phyloP scores from a whole-genome alignment of 495 filamentous ascomycete species.

The Penicillium verhagenii region DNA sequence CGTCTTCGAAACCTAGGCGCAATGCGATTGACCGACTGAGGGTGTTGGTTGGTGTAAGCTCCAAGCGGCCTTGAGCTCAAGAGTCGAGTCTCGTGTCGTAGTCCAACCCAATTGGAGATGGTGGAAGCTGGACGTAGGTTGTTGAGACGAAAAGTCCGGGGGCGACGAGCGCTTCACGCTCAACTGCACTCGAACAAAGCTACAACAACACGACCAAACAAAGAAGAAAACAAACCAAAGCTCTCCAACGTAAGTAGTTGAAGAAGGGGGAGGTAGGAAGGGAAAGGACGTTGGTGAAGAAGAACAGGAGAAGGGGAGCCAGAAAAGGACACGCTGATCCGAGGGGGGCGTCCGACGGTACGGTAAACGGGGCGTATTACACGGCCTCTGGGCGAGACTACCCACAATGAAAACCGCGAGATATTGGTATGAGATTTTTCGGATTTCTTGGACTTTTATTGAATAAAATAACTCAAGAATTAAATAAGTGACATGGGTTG shows the following conservation, averaged over 20 bases:
- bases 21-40: neutral
- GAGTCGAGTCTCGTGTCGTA: neutral
- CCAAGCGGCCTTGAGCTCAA: neutral
- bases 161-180: conserved; percentile 14
- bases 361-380: conserved; percentile 8
- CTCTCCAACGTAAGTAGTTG: neutral
- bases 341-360: conserved; percentile 21
- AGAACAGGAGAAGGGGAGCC: conserved; percentile 19
- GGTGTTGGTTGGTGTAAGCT: neutral
- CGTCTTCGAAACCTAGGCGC: neutral
- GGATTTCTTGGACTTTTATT: no score
- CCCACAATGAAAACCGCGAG: neutral
- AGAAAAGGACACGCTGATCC: conserved; percentile 35
- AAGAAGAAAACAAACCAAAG: conserved; percentile 2
- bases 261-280: conserved; percentile 10
- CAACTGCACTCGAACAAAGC: conserved; percentile 7
- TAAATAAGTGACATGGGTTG: no score
- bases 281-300: conserved; percentile 13
- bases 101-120: neutral
- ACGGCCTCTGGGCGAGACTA: neutral
- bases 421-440: neutral
- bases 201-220: neutral
- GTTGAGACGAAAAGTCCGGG: conserved; percentile 6
- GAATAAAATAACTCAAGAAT: no score
- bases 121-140: neutral